phyloP scores from a whole-genome alignment of 2,329 filamentous ascomycete species.

The Stylonectria norvegica region DNA sequence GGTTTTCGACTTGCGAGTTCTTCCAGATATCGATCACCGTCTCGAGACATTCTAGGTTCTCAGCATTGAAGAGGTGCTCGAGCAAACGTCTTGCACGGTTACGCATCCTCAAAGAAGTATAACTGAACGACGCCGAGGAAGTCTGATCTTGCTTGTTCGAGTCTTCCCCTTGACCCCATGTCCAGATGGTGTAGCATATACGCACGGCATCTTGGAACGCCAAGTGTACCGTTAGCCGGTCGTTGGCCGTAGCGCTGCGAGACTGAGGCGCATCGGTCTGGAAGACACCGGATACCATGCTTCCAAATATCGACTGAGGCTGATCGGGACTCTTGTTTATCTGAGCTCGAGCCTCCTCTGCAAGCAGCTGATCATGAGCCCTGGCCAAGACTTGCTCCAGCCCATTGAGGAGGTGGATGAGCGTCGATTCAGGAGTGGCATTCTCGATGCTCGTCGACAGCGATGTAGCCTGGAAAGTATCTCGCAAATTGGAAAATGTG shows the following conservation, averaged over 20 bases:
- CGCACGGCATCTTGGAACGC: constrained; percentile 95
- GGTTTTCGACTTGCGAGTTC: constrained; percentile 42
- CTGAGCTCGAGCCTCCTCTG: constrained; percentile 68
- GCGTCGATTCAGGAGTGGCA: constrained; percentile 60
- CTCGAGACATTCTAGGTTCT: constrained; percentile 90
- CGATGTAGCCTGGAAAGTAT: constrained; percentile 50
- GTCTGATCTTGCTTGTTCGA: constrained; percentile 57
- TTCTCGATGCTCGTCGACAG: constrained; percentile 21
- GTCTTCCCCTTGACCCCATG: constrained; percentile 73
- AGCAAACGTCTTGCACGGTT: constrained; percentile 84
- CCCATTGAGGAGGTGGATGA: constrained; percentile 86
- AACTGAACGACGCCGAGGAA: constrained; percentile 78
- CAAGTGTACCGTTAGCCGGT: constrained; percentile 86
- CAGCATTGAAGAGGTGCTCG: constrained; percentile 88
- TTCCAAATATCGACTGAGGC: constrained; percentile 84
- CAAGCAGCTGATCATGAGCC: constrained; percentile 76
- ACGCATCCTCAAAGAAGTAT: constrained; percentile 86
- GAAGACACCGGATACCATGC: constrained; percentile 90
- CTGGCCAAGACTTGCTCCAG: constrained; percentile 86
- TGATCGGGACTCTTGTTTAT: constrained; percentile 76
- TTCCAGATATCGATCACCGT: constrained; percentile 86
- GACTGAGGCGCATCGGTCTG: constrained; percentile 71
- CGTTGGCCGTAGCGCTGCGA: constrained; percentile 86
- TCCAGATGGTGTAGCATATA: constrained; percentile 92
- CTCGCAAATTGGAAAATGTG: constrained; percentile 69